Conservation (phyloP, 371 early-diverging fungal genomes). For the Rhizopus delemar region DNA sequence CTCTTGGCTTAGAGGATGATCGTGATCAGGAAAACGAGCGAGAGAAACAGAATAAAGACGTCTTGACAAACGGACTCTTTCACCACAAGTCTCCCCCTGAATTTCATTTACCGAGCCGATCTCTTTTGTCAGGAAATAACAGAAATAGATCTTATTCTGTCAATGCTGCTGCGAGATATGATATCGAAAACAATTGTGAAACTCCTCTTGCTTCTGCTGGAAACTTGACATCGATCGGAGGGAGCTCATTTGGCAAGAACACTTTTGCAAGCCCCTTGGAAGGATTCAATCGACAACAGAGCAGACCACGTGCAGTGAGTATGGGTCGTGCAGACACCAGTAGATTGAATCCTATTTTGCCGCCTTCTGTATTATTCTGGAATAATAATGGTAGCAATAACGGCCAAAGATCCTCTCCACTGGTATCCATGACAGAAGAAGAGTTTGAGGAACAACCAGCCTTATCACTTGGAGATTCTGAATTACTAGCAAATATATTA, state of each 20-base stretch:
- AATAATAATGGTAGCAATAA: conserved; percentile 38
- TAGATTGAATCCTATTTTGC: conserved; percentile 6
- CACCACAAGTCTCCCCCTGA: conserved; percentile 42
- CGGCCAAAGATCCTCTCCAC: conserved; percentile 36
- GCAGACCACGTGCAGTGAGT: conserved; percentile 62
- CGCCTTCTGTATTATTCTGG: conserved; percentile 20
- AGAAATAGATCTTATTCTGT: conserved; percentile 77
- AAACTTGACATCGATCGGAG: background rate
- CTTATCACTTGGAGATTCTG: conserved; percentile 52
- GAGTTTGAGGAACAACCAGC: conserved; percentile 27
- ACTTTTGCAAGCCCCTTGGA: conserved; percentile 41
- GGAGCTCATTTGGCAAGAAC: conserved; percentile 15
- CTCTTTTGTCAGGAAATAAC: conserved; percentile 44
- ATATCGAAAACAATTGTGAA: conserved; percentile 6
- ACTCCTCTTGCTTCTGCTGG: background rate
- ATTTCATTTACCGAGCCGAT: conserved; percentile 40
- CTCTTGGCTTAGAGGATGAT: conserved; percentile 75
- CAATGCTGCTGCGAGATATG: conserved; percentile 63
- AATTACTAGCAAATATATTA: conserved; percentile 50
- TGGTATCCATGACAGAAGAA: conserved; percentile 45
- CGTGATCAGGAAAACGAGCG: conserved; percentile 47
- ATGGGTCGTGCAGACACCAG: conserved; percentile 59
- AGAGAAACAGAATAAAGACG: conserved; percentile 19
- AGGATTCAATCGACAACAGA: conserved; percentile 47
- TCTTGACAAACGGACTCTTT: conserved; percentile 19